Evolutionary conservation across 1,284 basidiomycete genomes (phyloP).

Genomic region (Fomitopsis schrenkii): DNA sequence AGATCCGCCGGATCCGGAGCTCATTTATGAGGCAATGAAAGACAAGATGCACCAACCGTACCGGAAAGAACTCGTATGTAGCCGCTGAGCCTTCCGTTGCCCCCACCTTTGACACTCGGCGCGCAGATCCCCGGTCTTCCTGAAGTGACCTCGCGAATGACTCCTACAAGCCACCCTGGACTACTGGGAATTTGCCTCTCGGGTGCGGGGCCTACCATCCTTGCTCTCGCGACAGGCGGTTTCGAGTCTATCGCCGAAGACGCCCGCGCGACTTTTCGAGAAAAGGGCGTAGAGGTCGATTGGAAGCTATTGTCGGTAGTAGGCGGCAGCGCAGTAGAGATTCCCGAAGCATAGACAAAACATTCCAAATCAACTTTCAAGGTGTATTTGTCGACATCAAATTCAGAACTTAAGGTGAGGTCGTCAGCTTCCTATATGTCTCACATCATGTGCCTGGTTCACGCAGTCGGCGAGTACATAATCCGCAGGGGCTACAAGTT

Average conservation of each 20-base stretch:
- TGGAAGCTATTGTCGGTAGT: slow-evolving; percentile 73
- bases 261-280: slow-evolving; percentile 71
- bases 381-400: not conserved
- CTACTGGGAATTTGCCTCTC: slow-evolving; percentile 96
- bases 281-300: slow-evolving; percentile 75
- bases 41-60: slow-evolving; percentile 98
- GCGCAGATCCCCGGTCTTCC: slow-evolving; percentile 90
- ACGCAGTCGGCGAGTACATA: no score
- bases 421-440: no score
- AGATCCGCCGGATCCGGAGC: slow-evolving; percentile 86
- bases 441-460: no score
- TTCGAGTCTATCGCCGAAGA: slow-evolving; percentile 83
- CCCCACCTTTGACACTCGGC: not conserved
- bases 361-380: not conserved
- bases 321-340: slow-evolving; percentile 42
- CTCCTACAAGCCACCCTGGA: slow-evolving; percentile 87
- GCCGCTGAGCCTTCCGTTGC: not conserved
- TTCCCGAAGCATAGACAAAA: slow-evolving; percentile 5
- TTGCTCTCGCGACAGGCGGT: slow-evolving; percentile 88
- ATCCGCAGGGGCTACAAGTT: no score
- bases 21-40: slow-evolving; percentile 99
- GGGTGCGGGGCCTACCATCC: slow-evolving; percentile 95
- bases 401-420: not conserved
- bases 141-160: slow-evolving; percentile 85
- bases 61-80: slow-evolving; percentile 75